Percentiles rank a stretch among this genome's conserved stretches.
Conservation (phyloP, 2,329 filamentous ascomycete species). For the Graphiopsis chlorocephala region DNA sequence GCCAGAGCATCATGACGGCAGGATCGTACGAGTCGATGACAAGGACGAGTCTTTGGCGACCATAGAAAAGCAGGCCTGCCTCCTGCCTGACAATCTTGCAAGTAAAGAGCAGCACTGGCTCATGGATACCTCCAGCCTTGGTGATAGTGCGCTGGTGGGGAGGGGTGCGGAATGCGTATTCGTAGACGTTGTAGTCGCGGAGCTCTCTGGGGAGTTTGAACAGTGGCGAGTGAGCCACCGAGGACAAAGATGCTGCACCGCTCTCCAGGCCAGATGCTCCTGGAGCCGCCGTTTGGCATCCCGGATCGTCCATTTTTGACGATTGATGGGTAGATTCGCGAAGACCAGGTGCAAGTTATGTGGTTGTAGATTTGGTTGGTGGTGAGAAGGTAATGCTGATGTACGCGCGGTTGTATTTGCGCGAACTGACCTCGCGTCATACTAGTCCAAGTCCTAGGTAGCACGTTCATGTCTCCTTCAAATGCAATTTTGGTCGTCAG, state of each 20-base stretch:
- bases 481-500: too few species aligned
- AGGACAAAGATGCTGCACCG: not conserved
- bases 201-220: not conserved
- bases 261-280: not conserved
- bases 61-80: not conserved
- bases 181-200: not conserved
- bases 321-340: not conserved
- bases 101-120: not conserved
- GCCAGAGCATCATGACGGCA: not conserved
- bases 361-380: too few species aligned
- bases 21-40: not conserved
- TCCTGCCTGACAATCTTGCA: not conserved
- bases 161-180: not conserved
- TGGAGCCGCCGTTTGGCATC: not conserved
- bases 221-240: not conserved
- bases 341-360: too few species aligned
- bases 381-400: too few species aligned
- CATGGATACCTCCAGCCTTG: not conserved
- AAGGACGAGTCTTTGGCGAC: not conserved
- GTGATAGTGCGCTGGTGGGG: not conserved
- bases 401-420: too few species aligned
- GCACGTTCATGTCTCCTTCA: too few species aligned
- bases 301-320: not conserved
- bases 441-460: too few species aligned
- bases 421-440: too few species aligned